Conservation (phyloP, 139 green algal genomes). For the Micractinium sp. region DNA sequence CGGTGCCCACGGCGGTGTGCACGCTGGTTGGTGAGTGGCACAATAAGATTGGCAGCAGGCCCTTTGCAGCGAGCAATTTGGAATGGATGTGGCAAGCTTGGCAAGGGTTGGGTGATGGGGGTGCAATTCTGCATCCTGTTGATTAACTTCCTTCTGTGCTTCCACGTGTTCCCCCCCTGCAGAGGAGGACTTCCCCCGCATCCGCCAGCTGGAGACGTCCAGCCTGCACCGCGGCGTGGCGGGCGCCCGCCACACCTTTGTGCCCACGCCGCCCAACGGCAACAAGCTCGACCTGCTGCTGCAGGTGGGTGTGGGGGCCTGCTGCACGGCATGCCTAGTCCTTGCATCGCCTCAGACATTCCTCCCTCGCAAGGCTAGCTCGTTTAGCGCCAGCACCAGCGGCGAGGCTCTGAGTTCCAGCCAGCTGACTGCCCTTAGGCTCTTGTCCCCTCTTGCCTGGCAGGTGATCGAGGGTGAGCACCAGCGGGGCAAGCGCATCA, state of each 20-base stretch:
- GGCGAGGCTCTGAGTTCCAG: too few relatives aligned
- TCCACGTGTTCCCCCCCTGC: slow-evolving; percentile 11
- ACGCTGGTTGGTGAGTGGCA: neutral
- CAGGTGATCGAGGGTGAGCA: slow-evolving; percentile 64
- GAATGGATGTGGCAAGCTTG: too few relatives aligned
- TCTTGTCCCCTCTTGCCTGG: too few relatives aligned
- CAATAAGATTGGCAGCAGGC: too few relatives aligned
- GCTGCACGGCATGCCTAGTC: too few relatives aligned
- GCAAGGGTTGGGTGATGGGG: too few relatives aligned
- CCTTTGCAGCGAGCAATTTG: too few relatives aligned
- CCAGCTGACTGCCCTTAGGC: too few relatives aligned
- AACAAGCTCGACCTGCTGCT: slow-evolving; percentile 87
- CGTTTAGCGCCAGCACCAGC: too few relatives aligned
- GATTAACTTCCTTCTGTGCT: neutral
- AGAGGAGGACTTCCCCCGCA: slow-evolving; percentile 74
- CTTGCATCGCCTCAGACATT: neutral
- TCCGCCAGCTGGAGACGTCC: slow-evolving; percentile 73
- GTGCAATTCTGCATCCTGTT: neutral
- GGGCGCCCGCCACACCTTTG: slow-evolving; percentile 85
- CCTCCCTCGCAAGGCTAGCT: too few relatives aligned
- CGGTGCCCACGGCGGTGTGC: slow-evolving; percentile 77
- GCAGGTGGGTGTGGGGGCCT: slow-evolving; percentile 51
- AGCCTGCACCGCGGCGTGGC: slow-evolving; percentile 81
- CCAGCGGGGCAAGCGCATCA: slow-evolving; percentile 47
- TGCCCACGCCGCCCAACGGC: slow-evolving; percentile 58